A percentile compares a stretch with the other conserved stretches of the same genome.
These are phyloP conservation scores for Penicillium psychrosexuale DNA, from an alignment of 2,329 filamentous ascomycete species.

Conservation along the genomic window DNA sequence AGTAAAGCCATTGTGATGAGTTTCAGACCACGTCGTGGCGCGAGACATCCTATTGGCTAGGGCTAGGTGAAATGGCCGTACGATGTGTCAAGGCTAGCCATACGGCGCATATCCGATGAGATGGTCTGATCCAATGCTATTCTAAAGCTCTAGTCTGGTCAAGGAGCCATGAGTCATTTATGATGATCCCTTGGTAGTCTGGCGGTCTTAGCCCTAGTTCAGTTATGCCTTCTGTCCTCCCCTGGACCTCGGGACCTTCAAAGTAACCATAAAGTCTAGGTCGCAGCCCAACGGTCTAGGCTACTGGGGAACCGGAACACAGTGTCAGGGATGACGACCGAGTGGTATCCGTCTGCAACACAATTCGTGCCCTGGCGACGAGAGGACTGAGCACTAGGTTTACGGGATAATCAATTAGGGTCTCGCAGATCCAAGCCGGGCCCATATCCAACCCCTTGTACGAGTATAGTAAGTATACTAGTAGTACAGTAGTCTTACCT, in stretches of 20 bases:
- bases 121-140: slow-evolving; percentile 8
- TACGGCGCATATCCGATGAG: neutral
- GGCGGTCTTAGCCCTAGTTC: neutral
- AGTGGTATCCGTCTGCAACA: neutral
- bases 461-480: neutral
- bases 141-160: neutral
- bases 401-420: neutral
- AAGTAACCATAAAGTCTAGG: neutral
- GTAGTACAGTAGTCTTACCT: neutral
- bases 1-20: slow-evolving; percentile 6
- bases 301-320: neutral
- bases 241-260: neutral
- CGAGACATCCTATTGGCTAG: neutral
- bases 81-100: neutral
- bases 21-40: slow-evolving; percentile 4
- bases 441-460: neutral
- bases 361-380: neutral
- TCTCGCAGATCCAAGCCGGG: slow-evolving; percentile 2
- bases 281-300: neutral
- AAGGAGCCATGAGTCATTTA: slow-evolving; percentile 5
- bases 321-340: neutral
- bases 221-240: neutral
- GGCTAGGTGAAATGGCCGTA: neutral
- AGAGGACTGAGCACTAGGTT: slow-evolving; percentile 8
- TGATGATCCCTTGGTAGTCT: neutral